Evolutionary conservation across 2,329 filamentous ascomycete genomes (phyloP).

Genomic region (Macrophomina tecta): DNA sequence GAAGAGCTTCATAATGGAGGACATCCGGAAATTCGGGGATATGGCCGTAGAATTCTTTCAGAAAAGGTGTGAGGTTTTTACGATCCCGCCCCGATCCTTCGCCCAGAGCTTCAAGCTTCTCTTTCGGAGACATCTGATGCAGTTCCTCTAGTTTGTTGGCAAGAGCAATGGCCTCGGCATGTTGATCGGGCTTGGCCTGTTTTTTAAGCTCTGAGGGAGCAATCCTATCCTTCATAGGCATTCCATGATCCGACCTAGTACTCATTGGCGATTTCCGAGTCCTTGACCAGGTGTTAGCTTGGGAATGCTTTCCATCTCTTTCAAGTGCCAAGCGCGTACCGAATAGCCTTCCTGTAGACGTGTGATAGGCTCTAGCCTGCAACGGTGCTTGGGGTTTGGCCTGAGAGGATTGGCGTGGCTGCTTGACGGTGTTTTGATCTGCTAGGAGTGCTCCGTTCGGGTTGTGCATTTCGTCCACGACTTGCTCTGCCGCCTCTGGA

Average conservation of each 20-base stretch:
- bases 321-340: conserved; percentile 11
- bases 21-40: conserved; percentile 14
- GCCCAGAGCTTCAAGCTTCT: conserved; percentile 21
- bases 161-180: not conserved
- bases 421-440: not conserved
- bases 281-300: conserved; percentile 16
- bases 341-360: not conserved
- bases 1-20: conserved; percentile 16
- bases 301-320: conserved; percentile 15
- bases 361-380: conserved; percentile 13
- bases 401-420: conserved; percentile 23
- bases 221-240: not conserved
- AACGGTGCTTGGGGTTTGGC: conserved; percentile 5
- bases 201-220: not conserved
- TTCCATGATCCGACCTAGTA: not conserved
- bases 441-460: conserved; percentile 18
- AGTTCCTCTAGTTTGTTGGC: conserved; percentile 7
- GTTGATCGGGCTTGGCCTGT: not conserved
- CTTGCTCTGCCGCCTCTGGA: conserved; percentile 34
- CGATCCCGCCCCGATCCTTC: not conserved
- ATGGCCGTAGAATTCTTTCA: conserved; percentile 16
- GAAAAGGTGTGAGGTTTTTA: conserved; percentile 16
- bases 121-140: not conserved
- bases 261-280: conserved; percentile 12
- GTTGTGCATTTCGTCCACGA: conserved; percentile 19